Percentiles rank a stretch among this genome's conserved stretches.
Conservation (phyloP, 2,329 filamentous ascomycete species). For the Emergomyces pasteurianus region DNA sequence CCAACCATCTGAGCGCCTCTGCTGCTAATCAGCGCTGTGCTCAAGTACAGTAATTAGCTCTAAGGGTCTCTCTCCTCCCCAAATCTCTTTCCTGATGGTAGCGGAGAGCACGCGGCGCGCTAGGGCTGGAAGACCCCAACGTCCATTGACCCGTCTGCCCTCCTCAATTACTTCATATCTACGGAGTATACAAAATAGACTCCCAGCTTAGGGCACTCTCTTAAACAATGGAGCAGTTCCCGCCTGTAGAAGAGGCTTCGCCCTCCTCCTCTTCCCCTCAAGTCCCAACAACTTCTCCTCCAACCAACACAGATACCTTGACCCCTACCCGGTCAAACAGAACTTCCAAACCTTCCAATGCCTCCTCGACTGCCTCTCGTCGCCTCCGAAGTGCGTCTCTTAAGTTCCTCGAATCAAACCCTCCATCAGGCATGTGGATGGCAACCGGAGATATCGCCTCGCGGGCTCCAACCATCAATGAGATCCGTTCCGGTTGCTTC, state of each 20-base stretch:
- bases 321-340: background rate
- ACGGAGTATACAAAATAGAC: background rate
- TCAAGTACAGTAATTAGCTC: no score
- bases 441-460: slow-evolving; percentile 21
- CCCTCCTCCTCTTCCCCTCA: background rate
- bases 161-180: background rate
- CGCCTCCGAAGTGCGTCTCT: slow-evolving; percentile 4
- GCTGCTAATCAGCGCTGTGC: no score
- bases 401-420: slow-evolving; percentile 20
- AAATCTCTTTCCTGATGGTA: background rate
- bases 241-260: background rate
- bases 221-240: slow-evolving; percentile 1
- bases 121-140: background rate
- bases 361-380: background rate
- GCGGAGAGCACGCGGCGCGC: background rate
- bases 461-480: slow-evolving; percentile 20
- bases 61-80: no score
- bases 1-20: no score
- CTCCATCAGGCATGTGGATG: slow-evolving; percentile 22
- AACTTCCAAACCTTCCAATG: background rate
- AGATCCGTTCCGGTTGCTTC: slow-evolving; percentile 22
- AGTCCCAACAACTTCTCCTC: background rate
- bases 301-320: background rate
- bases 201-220: background rate
- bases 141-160: background rate